These are phyloP conservation scores for Gardenia jasminoides DNA, from an alignment of 257 asterid species.

Conservation along the genomic window DNA sequence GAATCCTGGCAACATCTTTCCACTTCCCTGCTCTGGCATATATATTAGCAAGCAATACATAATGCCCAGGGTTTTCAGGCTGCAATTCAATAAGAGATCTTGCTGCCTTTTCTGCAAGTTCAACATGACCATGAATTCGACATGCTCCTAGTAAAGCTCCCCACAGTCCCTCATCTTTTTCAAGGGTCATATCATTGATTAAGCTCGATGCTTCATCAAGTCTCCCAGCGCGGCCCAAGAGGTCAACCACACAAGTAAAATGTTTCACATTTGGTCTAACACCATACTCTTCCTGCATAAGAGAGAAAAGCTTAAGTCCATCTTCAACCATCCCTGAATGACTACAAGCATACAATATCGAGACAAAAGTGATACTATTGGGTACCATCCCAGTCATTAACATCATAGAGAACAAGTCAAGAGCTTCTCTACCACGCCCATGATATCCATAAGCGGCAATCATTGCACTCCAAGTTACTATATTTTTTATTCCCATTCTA, in stretches of 20 bases:
- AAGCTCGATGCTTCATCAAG: conserved; percentile 37
- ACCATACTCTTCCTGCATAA: conserved; percentile 41
- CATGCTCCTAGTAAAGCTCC: conserved; percentile 60
- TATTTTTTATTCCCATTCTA: conserved; percentile 38
- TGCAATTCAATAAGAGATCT: conserved; percentile 44
- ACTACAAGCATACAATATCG: conserved; percentile 52
- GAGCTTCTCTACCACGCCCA: conserved; percentile 53
- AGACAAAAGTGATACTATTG: conserved; percentile 45
- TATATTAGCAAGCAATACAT: conserved; percentile 49
- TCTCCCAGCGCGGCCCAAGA: conserved; percentile 55
- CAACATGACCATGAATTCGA: conserved; percentile 52
- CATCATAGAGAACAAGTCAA: conserved; percentile 45
- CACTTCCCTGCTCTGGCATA: conserved; percentile 55
- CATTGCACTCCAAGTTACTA: conserved; percentile 56
- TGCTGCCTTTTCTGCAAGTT: conserved; percentile 50
- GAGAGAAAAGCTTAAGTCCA: conserved; percentile 40
- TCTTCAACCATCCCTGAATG: conserved; percentile 56
- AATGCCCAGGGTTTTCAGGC: conserved; percentile 49
- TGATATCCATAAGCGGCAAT: conserved; percentile 64
- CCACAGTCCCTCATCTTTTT: conserved; percentile 51
- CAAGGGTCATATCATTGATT: conserved; percentile 36
- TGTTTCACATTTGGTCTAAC: conserved; percentile 48
- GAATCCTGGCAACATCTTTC: conserved; percentile 43
- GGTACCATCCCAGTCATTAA: conserved; percentile 38
- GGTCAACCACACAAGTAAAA: conserved; percentile 52